Percentiles rank a stretch among this genome's conserved stretches.
Evolutionary conservation across 2,329 filamentous ascomycete species (phyloP).

Genomic region (Blastomyces parvus): DNA sequence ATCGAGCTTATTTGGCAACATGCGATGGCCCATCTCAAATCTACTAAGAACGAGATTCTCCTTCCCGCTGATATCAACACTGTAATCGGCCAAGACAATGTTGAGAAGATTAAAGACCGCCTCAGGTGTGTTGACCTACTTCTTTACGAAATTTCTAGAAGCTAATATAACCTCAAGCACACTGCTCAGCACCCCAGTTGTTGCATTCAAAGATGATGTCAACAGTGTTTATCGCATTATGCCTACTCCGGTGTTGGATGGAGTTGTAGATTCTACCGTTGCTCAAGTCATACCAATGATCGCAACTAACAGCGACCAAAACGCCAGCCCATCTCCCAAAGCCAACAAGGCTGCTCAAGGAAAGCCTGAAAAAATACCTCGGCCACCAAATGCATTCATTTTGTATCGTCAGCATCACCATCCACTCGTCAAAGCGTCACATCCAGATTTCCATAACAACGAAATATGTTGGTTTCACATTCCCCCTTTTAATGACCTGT

Average conservation of each 20-base stretch:
- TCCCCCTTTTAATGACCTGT: slow-evolving; percentile 12
- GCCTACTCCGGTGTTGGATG: slow-evolving; percentile 21
- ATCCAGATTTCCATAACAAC: slow-evolving; percentile 38
- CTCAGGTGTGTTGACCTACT: slow-evolving; percentile 21
- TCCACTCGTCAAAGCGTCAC: slow-evolving; percentile 27
- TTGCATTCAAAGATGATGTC: slow-evolving; percentile 22
- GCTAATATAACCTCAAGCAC: slow-evolving; percentile 16
- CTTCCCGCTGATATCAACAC: slow-evolving; percentile 25
- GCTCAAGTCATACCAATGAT: slow-evolving; percentile 18
- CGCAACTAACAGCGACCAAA: slow-evolving; percentile 1
- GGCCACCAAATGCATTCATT: slow-evolving; percentile 41
- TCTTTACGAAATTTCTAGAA: not conserved
- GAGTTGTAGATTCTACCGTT: slow-evolving; percentile 18
- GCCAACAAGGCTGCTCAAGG: slow-evolving; percentile 11
- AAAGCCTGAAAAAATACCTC: slow-evolving; percentile 31
- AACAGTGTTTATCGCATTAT: slow-evolving; percentile 25
- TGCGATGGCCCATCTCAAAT: slow-evolving; percentile 22
- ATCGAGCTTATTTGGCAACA: slow-evolving; percentile 26
- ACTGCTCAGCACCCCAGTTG: slow-evolving; percentile 21
- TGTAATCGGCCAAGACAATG: slow-evolving; percentile 24
- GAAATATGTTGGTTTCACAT: slow-evolving; percentile 33
- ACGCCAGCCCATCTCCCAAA: slow-evolving; percentile 1
- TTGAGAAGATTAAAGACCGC: slow-evolving; percentile 25
- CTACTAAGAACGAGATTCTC: slow-evolving; percentile 26
- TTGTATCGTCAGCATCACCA: slow-evolving; percentile 37